Evolutionary conservation across 306 rosid species (phyloP), one percentile per base, ranked within the genome.

Genomic region (Acacia crassicarpa): DNA sequence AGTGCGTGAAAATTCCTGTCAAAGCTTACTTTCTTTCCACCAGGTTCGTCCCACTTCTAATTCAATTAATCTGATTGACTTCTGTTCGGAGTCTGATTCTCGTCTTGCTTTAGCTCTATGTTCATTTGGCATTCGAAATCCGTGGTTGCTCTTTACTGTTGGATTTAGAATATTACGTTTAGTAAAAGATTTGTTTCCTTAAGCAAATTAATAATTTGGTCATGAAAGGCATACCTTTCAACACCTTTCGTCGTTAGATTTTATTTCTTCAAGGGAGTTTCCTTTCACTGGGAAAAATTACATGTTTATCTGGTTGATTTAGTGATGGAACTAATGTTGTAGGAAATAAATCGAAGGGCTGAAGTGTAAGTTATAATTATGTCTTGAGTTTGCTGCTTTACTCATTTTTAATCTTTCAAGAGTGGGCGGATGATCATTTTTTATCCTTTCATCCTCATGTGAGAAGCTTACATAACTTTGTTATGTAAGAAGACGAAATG

Each of bases 11-110:
- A 82, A 88, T 95, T 61, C 94, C 97, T 66, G 82, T 93, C 75
- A 95, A 95, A 79, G 98, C 98, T 4, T 95, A 80, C 79, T 95
- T 95, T 78, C 94, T 95, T 14, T 95, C 91, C 63, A 95, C 99
- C 82, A 95, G 98, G 98, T 93, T 82, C 27, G 87, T 72, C 44
- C 69, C 44, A n/a, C 16, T 22, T 3, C 48, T 61, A 19, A 3
- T 75, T 27, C 30, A 58, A 22, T 58, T 70, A 68, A 46, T 53
- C 84, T 80, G 6, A 45, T 49, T 72, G 32, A 74, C 81, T 79
- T 86, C 5, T 22, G 30, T 59, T 38, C 3, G 68, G 76, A 67
- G 61, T 61, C 72, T 61, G 17, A 8, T 82, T 76, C 1, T 76
- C 74, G 2, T 14, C 30, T 53, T 4, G 1, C 46, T 72, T 84